These are phyloP conservation scores for Ascodesmis nigricans DNA, from an alignment of 495 filamentous ascomycete genomes.

Conservation along the genomic window DNA sequence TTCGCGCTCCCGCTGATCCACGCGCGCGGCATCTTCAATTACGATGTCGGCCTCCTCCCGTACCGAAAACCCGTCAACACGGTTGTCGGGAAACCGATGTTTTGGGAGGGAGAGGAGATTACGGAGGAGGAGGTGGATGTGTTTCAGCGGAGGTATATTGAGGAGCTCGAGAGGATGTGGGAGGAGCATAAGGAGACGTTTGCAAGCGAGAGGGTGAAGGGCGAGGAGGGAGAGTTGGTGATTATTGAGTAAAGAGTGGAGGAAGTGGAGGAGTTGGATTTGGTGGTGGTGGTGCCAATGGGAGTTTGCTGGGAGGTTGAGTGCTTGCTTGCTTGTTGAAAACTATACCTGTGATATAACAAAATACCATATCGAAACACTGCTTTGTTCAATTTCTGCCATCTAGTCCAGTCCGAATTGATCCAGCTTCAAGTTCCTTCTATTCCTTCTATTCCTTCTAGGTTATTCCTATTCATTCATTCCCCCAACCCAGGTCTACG, in stretches of 20 bases:
- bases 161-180: slow-evolving; percentile 65
- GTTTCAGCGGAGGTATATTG: slow-evolving; percentile 55
- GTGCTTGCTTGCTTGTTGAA: no score
- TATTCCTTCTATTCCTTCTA: no score
- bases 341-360: no score
- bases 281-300: neutral
- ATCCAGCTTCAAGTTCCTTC: no score
- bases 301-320: no score
- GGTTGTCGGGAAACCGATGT: slow-evolving; percentile 62
- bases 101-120: neutral
- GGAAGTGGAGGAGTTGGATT: neutral
- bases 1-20: slow-evolving; percentile 85
- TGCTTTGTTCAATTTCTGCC: no score
- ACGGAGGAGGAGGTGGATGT: slow-evolving; percentile 53
- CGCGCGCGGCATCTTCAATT: slow-evolving; percentile 85
- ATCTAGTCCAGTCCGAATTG: no score
- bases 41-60: slow-evolving; percentile 87
- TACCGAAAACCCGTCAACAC: slow-evolving; percentile 72
- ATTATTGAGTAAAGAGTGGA: slow-evolving; percentile 40
- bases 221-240: slow-evolving; percentile 39
- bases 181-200: slow-evolving; percentile 72
- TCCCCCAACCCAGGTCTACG: no score
- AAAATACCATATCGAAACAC: no score
- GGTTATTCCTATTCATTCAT: no score
- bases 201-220: slow-evolving; percentile 35